phyloP scores from a whole-genome alignment of 331 rosid species.

The Quercus phellos region DNA sequence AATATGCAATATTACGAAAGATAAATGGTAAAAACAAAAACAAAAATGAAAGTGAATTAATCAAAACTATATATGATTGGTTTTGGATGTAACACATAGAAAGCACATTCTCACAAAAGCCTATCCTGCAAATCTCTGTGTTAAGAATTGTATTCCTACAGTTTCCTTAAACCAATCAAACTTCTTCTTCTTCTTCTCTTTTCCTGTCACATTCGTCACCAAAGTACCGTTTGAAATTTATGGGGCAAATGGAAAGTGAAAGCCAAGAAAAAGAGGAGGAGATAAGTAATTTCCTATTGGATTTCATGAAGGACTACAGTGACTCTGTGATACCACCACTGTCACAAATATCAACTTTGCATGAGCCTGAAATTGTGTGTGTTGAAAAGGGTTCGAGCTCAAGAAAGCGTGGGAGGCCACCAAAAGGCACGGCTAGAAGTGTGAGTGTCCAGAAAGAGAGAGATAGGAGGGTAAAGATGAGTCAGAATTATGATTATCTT shows the following conservation, averaged over 20 bases:
- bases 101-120: not conserved
- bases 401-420: slow-evolving; percentile 22
- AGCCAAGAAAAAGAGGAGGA: not conserved
- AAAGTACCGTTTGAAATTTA: slow-evolving; percentile 11
- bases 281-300: not conserved
- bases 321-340: slow-evolving; percentile 1
- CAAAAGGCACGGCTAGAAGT: not conserved
- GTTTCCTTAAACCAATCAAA: slow-evolving; percentile 5
- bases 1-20: not conserved
- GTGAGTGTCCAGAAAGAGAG: slow-evolving; percentile 25
- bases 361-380: not conserved
- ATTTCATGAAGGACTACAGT: not conserved
- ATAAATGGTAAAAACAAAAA: too few relatives aligned
- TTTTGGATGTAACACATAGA: not conserved
- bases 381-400: slow-evolving; percentile 3
- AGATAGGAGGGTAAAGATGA: slow-evolving; percentile 31
- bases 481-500: slow-evolving; percentile 28
- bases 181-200: too few relatives aligned
- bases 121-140: not conserved
- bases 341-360: slow-evolving; percentile 12
- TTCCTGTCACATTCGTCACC: not conserved
- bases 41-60: not conserved
- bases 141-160: not conserved
- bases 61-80: slow-evolving; percentile 1
- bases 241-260: not conserved